A percentile compares a stretch with the other conserved stretches of the same genome.
These are phyloP conservation scores for Chaetomium olivaceum DNA, from an alignment of 2,329 filamentous ascomycete genomes.

Conservation along the genomic window DNA sequence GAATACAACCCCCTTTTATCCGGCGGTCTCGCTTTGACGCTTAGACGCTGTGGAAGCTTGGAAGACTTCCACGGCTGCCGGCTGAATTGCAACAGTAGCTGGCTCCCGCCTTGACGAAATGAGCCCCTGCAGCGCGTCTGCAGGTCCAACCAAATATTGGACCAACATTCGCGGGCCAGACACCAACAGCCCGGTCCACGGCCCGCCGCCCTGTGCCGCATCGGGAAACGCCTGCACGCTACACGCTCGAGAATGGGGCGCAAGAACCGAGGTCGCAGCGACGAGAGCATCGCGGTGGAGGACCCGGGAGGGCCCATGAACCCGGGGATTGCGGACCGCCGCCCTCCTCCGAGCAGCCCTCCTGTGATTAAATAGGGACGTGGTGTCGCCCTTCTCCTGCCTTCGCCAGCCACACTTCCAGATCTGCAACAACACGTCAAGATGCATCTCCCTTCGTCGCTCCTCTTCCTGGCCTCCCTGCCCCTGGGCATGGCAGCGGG, in stretches of 20 bases:
- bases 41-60: slow-evolving; percentile 2
- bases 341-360: not conserved
- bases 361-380: slow-evolving; percentile 7
- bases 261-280: slow-evolving; percentile 10
- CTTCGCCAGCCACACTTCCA: not conserved
- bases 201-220: slow-evolving; percentile 14
- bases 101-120: slow-evolving; percentile 23
- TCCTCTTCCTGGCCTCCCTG: slow-evolving; percentile 25
- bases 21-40: slow-evolving; percentile 6
- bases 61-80: slow-evolving; percentile 10
- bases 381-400: slow-evolving; percentile 2
- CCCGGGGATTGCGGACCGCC: slow-evolving; percentile 8
- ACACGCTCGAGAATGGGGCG: not conserved
- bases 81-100: slow-evolving; percentile 25
- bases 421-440: slow-evolving; percentile 15
- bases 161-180: not conserved
- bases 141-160: not conserved
- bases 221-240: slow-evolving; percentile 15
- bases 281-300: slow-evolving; percentile 1
- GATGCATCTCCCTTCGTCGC: slow-evolving; percentile 29
- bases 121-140: slow-evolving; percentile 10
- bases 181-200: slow-evolving; percentile 19
- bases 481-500: slow-evolving; percentile 24
- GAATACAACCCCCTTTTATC: slow-evolving; percentile 10
- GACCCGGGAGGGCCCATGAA: not conserved